These are phyloP conservation scores for Straminergon stramineum DNA, from an alignment of 225 moss, liverwort and hornwort species.

Conservation along the genomic window DNA sequence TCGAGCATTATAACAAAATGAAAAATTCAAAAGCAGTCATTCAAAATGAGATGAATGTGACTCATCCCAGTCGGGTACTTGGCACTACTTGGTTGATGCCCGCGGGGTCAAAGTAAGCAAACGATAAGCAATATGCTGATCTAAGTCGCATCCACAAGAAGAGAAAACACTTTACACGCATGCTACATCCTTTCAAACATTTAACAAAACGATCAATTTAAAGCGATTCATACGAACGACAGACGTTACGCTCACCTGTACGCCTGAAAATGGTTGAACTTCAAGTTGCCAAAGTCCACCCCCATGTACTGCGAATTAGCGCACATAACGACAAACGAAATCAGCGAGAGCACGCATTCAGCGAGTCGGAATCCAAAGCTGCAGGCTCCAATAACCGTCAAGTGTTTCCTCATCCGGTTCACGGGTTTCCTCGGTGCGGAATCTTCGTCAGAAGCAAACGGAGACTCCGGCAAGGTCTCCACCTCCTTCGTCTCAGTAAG, in stretches of 20 bases:
- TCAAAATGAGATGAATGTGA: neutral
- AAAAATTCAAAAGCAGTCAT: neutral
- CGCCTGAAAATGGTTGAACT: slow-evolving; percentile 41
- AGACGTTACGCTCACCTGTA: slow-evolving; percentile 12
- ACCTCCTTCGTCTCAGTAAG: slow-evolving; percentile 12
- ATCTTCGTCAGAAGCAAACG: neutral
- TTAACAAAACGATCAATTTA: neutral
- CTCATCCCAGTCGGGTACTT: neutral
- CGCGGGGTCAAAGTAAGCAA: neutral
- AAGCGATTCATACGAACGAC: neutral
- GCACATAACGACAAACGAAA: slow-evolving; percentile 28
- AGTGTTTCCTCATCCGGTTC: slow-evolving; percentile 20
- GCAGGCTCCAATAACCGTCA: slow-evolving; percentile 34
- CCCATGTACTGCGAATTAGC: slow-evolving; percentile 18
- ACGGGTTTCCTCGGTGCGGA: neutral
- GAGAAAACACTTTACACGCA: neutral
- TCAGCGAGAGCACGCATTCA: slow-evolving; percentile 26
- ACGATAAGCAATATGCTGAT: neutral
- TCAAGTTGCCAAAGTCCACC: slow-evolving; percentile 7
- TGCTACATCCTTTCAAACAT: neutral
- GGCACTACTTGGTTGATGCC: neutral
- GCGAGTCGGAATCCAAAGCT: slow-evolving; percentile 40
- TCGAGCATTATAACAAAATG: neutral
- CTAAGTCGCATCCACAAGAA: neutral
- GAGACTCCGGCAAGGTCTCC: neutral